Conservation (phyloP, 148 eudicot species). For the Camellia lanceoleosa region DNA sequence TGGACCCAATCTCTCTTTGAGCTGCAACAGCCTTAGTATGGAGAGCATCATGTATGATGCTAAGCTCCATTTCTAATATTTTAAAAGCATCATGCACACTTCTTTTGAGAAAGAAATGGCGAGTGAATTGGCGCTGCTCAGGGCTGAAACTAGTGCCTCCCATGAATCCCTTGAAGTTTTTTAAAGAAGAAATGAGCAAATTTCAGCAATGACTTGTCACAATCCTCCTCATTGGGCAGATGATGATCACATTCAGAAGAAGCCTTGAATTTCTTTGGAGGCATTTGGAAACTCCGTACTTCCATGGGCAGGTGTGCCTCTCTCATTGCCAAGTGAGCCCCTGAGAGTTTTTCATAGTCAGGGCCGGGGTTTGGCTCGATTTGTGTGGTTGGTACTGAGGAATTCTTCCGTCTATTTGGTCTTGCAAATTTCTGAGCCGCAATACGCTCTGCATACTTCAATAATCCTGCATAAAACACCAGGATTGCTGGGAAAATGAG, state of each 20-base stretch:
- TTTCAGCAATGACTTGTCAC: background rate
- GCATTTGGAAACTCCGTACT: background rate
- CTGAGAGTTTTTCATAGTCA: background rate
- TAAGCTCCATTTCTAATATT: background rate
- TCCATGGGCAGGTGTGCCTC: background rate
- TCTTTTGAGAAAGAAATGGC: background rate
- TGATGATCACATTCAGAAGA: background rate
- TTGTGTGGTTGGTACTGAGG: background rate
- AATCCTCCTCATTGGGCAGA: too few relatives aligned
- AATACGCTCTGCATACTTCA: background rate
- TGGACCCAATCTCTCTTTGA: too few relatives aligned
- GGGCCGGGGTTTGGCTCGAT: background rate
- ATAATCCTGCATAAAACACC: background rate
- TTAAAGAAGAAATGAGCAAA: background rate
- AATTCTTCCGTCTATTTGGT: background rate
- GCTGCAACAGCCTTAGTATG: background rate
- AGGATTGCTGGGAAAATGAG: background rate
- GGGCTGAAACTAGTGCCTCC: background rate
- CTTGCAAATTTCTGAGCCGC: background rate
- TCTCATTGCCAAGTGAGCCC: background rate
- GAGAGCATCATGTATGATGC: background rate
- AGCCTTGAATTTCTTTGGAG: background rate
- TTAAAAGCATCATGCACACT: background rate
- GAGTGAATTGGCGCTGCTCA: background rate
- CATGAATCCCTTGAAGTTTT: background rate